Conservation (phyloP, 306 rosid species). For the Myrica gale region DNA sequence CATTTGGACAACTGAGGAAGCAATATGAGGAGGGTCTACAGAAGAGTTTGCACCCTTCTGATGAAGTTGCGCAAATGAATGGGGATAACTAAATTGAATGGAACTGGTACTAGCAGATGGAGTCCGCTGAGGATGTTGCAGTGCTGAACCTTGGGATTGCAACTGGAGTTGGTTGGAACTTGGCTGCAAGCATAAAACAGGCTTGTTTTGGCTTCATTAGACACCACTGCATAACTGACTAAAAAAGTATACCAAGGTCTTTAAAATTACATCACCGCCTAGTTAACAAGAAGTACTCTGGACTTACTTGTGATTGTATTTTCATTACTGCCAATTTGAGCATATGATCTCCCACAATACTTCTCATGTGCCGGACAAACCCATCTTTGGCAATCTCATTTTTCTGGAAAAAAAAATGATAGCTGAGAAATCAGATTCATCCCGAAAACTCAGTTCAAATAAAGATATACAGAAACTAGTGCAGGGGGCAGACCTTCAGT, state of each 20-base stretch:
- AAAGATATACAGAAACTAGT: conserved; percentile 19
- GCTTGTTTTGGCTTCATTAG: conserved; percentile 7
- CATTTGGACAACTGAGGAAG: conserved; percentile 51
- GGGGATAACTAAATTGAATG: conserved; percentile 63
- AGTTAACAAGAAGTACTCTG: conserved; percentile 14
- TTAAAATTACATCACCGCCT: neutral
- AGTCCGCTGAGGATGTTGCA: conserved; percentile 63
- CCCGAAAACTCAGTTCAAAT: conserved; percentile 9
- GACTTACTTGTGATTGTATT: conserved; percentile 67
- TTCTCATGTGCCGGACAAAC: conserved; percentile 72
- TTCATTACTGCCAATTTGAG: conserved; percentile 67
- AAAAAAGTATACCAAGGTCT: neutral
- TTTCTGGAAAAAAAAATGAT: conserved; percentile 44
- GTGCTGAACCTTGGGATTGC: conserved; percentile 47
- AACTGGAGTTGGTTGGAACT: conserved; percentile 29
- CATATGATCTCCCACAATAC: conserved; percentile 87
- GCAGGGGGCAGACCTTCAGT: conserved; percentile 55
- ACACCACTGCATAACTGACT: neutral
- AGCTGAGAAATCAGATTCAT: conserved; percentile 26
- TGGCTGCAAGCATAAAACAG: conserved; percentile 5
- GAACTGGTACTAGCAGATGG: conserved; percentile 52
- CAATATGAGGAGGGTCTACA: conserved; percentile 50
- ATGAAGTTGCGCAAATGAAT: conserved; percentile 65
- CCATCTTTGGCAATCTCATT: conserved; percentile 80
- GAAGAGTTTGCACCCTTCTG: conserved; percentile 63